Conservation (phyloP, 108 stramenopile species). For the Pseudonitzschia delicatissima region DNA sequence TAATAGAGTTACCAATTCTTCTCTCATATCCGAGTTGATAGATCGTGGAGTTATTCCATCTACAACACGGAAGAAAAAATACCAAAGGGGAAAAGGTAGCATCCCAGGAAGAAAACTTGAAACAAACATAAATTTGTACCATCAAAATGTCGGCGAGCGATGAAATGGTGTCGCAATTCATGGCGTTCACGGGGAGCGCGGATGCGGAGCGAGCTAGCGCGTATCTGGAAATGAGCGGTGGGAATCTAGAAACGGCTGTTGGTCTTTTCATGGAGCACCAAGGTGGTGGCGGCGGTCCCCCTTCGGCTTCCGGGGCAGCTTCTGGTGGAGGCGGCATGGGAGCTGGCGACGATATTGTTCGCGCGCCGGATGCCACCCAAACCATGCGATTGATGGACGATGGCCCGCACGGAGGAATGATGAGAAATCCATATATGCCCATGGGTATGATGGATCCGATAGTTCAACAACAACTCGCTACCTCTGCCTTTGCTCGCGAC, state of each 20-base stretch:
- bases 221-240: constrained; percentile 86
- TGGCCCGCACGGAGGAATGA: constrained; percentile 29
- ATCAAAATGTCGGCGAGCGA: constrained; percentile 18
- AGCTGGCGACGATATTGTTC: constrained; percentile 31
- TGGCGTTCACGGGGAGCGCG: constrained; percentile 66
- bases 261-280: constrained; percentile 68
- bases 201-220: constrained; percentile 50
- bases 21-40: too few species aligned
- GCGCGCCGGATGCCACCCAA: constrained; percentile 83
- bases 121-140: neutral
- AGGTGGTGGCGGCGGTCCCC: constrained; percentile 35
- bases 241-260: constrained; percentile 71
- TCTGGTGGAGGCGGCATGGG: neutral
- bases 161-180: constrained; percentile 70
- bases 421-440: constrained; percentile 8
- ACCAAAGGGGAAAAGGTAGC: neutral
- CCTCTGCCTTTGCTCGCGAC: constrained; percentile 38
- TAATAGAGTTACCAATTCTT: too few species aligned
- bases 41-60: too few species aligned
- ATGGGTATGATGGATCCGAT: constrained; percentile 34
- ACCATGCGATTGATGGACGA: constrained; percentile 84
- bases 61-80: too few species aligned
- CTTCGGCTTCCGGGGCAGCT: constrained; percentile 9
- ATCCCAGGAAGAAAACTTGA: neutral
- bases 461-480: constrained; percentile 24